Percentiles rank a stretch among this genome's conserved stretches.
Conservation (phyloP, 371 early-diverging fungal species). For the Coemansia sp. region DNA sequence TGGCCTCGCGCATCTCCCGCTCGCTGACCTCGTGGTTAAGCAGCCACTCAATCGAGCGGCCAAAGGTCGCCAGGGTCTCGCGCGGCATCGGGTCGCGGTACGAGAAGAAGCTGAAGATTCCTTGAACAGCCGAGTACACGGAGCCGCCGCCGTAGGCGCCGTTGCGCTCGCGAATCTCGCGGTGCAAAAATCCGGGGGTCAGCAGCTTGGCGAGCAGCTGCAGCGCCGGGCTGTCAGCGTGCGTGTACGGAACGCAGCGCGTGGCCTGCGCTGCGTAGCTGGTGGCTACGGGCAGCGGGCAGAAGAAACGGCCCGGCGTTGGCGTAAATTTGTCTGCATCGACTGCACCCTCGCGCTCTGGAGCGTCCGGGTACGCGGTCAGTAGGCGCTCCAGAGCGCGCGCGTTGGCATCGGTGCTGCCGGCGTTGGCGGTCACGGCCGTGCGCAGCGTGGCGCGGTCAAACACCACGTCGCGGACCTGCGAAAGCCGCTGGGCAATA, state of each 20-base stretch:
- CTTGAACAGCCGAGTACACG: constrained; percentile 67
- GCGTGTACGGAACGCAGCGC: constrained; percentile 80
- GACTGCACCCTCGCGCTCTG: not conserved
- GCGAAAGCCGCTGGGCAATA: constrained; percentile 60
- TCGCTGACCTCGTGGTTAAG: constrained; percentile 33
- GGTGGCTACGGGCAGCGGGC: constrained; percentile 80
- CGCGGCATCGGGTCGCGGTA: constrained; percentile 90
- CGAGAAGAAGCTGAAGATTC: constrained; percentile 84
- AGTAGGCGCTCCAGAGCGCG: constrained; percentile 57
- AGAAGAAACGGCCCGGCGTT: constrained; percentile 36
- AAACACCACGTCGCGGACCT: constrained; percentile 38
- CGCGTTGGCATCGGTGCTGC: constrained; percentile 61
- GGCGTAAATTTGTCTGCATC: constrained; percentile 12
- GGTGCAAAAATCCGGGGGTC: constrained; percentile 83
- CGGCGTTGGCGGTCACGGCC: constrained; percentile 68
- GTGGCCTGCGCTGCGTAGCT: constrained; percentile 79
- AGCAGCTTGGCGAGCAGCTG: constrained; percentile 79
- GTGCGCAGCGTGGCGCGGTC: constrained; percentile 58
- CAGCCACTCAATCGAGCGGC: constrained; percentile 68
- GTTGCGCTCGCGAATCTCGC: constrained; percentile 93
- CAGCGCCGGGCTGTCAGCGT: constrained; percentile 75
- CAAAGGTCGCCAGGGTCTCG: constrained; percentile 72
- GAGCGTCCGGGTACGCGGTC: constrained; percentile 22
- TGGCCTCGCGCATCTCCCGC: constrained; percentile 85
- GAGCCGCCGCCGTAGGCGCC: constrained; percentile 97